Base-by-base conservation (phyloP, 306 rosid genomes). In the Boehmeria nivea region DNA sequence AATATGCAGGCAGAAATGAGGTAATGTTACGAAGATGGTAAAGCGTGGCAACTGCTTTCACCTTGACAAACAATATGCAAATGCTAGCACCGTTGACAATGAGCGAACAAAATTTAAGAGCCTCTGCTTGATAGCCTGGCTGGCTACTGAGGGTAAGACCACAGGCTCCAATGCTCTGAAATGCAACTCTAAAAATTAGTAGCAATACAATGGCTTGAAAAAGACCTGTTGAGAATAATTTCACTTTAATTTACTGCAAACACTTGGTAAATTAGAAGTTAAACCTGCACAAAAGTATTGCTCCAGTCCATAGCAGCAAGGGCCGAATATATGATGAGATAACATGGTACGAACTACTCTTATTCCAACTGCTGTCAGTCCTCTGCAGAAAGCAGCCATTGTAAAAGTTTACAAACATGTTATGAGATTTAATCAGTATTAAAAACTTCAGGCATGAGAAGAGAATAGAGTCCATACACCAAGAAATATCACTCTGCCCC, bases 131-230 rank as follows among this genome's bases (percentile, higher is more conserved):
- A 93, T 93, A 28, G 50, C 88, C 69, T 93, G 99, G 79, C 94
- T 78, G 47, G 84, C 78, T 66, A 71, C 80, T 36, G 96, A 84
- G 33, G 89, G 78, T 60, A 93, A 72, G 71, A 81, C 81, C 34
- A 93, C 34, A 28, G 94, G 88, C 74, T 93, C 95, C 65, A 93
- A 66, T 59, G 95, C 95, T 77, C 99, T 93, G 87, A 69, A 77
- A 74, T 56, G 78, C 64, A 51, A 64, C 46, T 28, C 20, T 6
- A 24, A 54, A 17, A 26, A 65, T 70, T 58, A 81, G 61, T 43
- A 70, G 25, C 71, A 20, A 38, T 15, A 65, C 21, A 50, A 55
- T 50, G 50, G 19, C 43, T 31, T 6, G 61, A 20, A 50, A 27
- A 54, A n/a, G n/a, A n/a, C 26, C 26, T 17, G 13, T 9, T 2